phyloP scores from a whole-genome alignment of 768 basidiomycete species.

The Hirschioporus abietinus region DNA sequence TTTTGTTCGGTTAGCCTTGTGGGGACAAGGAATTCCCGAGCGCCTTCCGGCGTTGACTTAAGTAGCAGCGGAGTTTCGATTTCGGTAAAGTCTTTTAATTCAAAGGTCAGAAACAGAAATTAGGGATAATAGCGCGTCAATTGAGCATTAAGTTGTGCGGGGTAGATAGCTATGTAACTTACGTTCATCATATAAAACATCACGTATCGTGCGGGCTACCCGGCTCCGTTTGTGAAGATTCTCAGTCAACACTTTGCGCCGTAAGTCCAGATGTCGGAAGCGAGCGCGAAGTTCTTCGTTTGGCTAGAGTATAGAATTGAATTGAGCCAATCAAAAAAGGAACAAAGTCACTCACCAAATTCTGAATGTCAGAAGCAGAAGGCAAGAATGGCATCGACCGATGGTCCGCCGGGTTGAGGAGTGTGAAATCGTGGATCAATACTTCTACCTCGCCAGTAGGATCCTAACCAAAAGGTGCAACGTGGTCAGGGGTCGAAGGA shows the following conservation, averaged over 20 bases:
- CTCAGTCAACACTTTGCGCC: slow-evolving; percentile 62
- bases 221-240: slow-evolving; percentile 80
- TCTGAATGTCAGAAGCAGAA: slow-evolving; percentile 70
- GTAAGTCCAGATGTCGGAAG: slow-evolving; percentile 86
- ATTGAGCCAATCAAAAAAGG: slow-evolving; percentile 4
- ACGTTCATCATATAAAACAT: slow-evolving; percentile 72
- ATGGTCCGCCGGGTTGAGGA: slow-evolving; percentile 73
- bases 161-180: slow-evolving; percentile 17
- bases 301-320: slow-evolving; percentile 40
- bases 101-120: slow-evolving; percentile 14
- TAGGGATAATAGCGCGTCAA: slow-evolving; percentile 1
- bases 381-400: slow-evolving; percentile 77
- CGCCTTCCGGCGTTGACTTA: slow-evolving; percentile 91
- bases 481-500: slow-evolving; percentile 9
- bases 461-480: slow-evolving; percentile 32
- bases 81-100: slow-evolving; percentile 70
- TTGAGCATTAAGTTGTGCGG: slow-evolving; percentile 10
- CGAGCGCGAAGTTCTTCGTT: slow-evolving; percentile 83
- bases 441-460: slow-evolving; percentile 79
- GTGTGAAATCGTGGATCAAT: slow-evolving; percentile 56
- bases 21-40: slow-evolving; percentile 90
- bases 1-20: slow-evolving; percentile 41
- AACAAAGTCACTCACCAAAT: slow-evolving; percentile 51
- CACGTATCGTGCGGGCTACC: slow-evolving; percentile 75
- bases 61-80: slow-evolving; percentile 92